Percentiles rank a stretch among this genome's conserved stretches.
Evolutionary conservation across 305 asterid species (phyloP).

Genomic region (Petunia hybrid): DNA sequence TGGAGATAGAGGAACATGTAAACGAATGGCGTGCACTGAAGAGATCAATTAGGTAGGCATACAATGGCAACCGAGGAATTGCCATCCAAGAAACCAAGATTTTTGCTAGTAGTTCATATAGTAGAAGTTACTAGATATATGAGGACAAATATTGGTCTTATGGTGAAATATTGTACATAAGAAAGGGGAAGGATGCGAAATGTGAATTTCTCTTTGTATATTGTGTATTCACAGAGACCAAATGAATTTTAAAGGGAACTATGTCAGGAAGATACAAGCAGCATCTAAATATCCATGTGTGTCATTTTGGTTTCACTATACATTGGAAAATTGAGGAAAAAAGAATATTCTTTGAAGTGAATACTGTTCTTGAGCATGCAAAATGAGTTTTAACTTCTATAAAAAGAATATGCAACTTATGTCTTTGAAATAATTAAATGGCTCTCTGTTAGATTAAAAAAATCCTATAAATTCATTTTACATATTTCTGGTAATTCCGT

Average conservation of each 20-base stretch:
- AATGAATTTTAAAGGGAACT: neutral
- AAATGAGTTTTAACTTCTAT: too few species aligned
- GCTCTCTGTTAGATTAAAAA: too few species aligned
- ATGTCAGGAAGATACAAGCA: conserved; percentile 14
- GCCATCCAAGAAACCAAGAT: conserved; percentile 25
- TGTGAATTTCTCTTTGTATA: conserved; percentile 55
- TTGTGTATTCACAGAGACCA: conserved; percentile 37
- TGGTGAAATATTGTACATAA: conserved; percentile 45
- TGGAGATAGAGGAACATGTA: neutral
- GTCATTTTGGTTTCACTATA: neutral
- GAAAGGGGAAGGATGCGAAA: conserved; percentile 36
- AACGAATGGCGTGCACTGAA: neutral
- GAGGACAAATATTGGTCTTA: conserved; percentile 36
- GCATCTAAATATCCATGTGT: neutral
- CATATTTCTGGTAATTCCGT: too few species aligned
- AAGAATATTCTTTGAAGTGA: too few species aligned
- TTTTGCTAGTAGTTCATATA: conserved; percentile 19
- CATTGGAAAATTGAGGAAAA: too few species aligned
- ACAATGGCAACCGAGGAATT: neutral
- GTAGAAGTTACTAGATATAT: neutral
- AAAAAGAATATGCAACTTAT: too few species aligned
- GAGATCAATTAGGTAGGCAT: neutral
- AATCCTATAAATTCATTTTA: too few species aligned
- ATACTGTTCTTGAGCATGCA: too few species aligned
- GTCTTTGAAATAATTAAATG: too few species aligned